A percentile compares a stretch with the other conserved stretches of the same genome.
phyloP scores from a whole-genome alignment of 176 grass and related monocot species.

The Typha latifolia region DNA sequence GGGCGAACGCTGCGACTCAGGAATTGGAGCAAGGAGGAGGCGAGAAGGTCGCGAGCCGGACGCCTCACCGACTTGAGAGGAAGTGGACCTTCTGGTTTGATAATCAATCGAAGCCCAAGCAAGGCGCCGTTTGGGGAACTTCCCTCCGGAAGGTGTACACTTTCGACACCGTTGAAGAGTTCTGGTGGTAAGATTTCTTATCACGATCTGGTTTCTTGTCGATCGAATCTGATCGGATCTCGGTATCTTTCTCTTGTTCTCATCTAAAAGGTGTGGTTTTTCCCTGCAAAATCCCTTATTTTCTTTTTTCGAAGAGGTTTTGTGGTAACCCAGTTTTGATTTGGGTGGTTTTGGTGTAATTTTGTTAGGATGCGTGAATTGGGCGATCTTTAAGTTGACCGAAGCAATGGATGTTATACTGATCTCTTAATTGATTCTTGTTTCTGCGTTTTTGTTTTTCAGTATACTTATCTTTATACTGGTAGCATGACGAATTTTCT shows the following conservation, averaged over 20 bases:
- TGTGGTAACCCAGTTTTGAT: no score
- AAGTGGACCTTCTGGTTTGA: constrained; percentile 98
- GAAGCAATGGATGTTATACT: no score
- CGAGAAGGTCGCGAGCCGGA: constrained; percentile 19
- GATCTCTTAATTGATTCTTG: no score
- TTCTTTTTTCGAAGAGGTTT: no score
- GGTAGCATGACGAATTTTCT: no score
- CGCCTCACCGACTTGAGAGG: constrained; percentile 65
- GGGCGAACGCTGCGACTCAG: constrained; percentile 5
- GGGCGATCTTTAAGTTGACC: no score
- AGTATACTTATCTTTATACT: no score
- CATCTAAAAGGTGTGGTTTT: no score
- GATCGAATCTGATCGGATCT: constrained; percentile 20
- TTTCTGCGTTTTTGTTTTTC: no score
- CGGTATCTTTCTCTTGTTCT: neutral
- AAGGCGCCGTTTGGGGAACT: constrained; percentile 83
- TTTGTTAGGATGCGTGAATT: no score
- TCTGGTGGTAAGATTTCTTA: constrained; percentile 51
- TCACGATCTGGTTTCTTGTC: neutral
- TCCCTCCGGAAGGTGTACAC: constrained; percentile 87
- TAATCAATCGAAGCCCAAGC: constrained; percentile 84
- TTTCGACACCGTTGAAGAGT: constrained; percentile 92
- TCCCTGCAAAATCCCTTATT: no score
- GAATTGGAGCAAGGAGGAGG: constrained; percentile 9
- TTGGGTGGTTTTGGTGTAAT: no score